These are phyloP conservation scores for Sinapis alba DNA, from an alignment of 441 rosid genomes.

Conservation along the genomic window DNA sequence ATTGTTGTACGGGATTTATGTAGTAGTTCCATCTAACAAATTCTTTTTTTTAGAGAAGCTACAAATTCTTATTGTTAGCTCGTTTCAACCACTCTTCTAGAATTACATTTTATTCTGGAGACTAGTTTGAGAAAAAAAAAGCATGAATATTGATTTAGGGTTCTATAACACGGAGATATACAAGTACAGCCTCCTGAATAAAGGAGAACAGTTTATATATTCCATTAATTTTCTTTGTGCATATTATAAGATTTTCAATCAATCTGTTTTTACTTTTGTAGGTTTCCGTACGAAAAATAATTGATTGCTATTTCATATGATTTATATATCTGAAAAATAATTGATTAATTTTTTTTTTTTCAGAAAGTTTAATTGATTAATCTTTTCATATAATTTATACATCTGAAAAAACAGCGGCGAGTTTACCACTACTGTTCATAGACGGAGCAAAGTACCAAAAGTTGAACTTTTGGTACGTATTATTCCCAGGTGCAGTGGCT, in stretches of 20 bases:
- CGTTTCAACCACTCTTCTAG: neutral
- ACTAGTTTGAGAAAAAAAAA: neutral
- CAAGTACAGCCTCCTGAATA: neutral
- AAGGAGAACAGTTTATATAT: neutral
- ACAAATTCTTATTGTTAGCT: neutral
- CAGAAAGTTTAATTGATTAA: neutral
- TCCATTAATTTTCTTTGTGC: neutral
- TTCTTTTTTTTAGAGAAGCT: neutral
- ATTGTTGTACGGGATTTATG: neutral
- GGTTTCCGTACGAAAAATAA: neutral
- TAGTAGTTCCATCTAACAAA: neutral
- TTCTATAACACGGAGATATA: neutral
- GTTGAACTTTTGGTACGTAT: slow-evolving; percentile 66
- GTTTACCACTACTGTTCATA: slow-evolving; percentile 82
- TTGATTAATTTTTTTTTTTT: neutral
- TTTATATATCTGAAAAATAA: no score
- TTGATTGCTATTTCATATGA: no score
- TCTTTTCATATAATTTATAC: no score
- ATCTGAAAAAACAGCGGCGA: slow-evolving; percentile 63
- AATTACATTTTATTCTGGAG: neutral
- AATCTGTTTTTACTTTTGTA: neutral
- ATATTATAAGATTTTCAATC: neutral
- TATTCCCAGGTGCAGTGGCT: slow-evolving; percentile 83
- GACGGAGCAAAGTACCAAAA: slow-evolving; percentile 75
- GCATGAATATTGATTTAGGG: neutral